A percentile compares a stretch with the other conserved stretches of the same genome.
Evolutionary conservation across 176 grass and related monocot genomes (phyloP).

Genomic region (Oryza rufipogon): DNA sequence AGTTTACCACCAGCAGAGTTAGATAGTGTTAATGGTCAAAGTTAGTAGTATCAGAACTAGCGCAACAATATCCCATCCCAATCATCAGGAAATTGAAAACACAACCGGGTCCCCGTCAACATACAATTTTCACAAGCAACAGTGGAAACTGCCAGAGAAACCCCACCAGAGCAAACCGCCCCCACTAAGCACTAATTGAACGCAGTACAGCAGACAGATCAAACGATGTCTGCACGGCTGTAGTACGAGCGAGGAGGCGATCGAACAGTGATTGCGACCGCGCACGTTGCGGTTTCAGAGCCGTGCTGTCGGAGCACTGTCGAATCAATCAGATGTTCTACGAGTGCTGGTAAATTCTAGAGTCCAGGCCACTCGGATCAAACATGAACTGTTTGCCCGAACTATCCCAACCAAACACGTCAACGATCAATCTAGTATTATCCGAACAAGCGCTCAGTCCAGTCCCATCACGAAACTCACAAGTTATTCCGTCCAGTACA

Average conservation of each 20-base stretch:
- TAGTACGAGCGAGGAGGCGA: not conserved
- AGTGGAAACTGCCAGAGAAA: not conserved
- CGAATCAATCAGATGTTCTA: not conserved
- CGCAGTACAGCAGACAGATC: not conserved
- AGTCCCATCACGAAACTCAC: conserved; percentile 6
- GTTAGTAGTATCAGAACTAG: not conserved
- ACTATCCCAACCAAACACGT: not conserved
- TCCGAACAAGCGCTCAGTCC: not conserved
- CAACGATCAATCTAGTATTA: not conserved
- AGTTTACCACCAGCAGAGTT: no score
- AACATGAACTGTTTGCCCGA: no score
- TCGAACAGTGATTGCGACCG: not conserved
- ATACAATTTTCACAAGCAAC: not conserved
- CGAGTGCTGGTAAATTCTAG: not conserved
- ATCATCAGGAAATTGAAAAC: conserved; percentile 30
- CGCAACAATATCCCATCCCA: not conserved
- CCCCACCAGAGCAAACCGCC: not conserved
- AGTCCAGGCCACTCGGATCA: not conserved
- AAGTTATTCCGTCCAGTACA: not conserved
- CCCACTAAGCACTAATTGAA: not conserved
- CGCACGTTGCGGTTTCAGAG: conserved; percentile 15
- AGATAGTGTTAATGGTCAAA: not conserved
- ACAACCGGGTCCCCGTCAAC: not conserved
- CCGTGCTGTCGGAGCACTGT: not conserved
- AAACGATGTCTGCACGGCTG: not conserved